Evolutionary conservation across 2,329 filamentous ascomycete genomes (phyloP), one percentile per base, ranked within the genome.

Genomic region (Phyllosticta citribraziliensis): DNA sequence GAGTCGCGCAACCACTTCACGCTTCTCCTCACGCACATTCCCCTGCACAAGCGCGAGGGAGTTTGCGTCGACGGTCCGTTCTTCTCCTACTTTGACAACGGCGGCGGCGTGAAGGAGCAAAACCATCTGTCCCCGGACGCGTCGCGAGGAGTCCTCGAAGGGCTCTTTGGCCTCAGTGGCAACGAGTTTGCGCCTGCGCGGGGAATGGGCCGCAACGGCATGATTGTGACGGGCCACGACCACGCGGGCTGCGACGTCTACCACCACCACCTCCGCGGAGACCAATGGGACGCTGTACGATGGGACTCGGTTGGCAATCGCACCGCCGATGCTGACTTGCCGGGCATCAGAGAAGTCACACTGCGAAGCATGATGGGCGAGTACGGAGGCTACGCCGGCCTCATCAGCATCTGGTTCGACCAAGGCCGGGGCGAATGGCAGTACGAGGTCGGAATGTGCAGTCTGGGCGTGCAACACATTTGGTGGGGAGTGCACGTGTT

Each of bases 311-410:
- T 67, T 14, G 63, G 14, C 4, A 51, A 57, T 33, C 51, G 61
- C 5, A 47, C 55, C 53, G 14, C 61, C 50, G 25, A 64, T 61
- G 63, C 65, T 14, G 70, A 72, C 4, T 66, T 82, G 2, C 84
- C 88, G 0, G 88, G 88, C 0, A 78, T 97, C 5, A 81, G 93
- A 27, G 94, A 99, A 75, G 85, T 97, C 65, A 99, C 94, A 0
- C 88, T 99, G 2, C 86, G 92, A 63, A 96, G 91, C 73, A 97
- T 99, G 91, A 99, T 99, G 94, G 94, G 94, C 61, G 89, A 89
- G 61, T 99, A 88, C 74, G 87, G 85, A n/a, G 94, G 94, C 20
- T 94, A 97, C 71, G 91, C 91, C 0, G 94, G 91, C 0, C 79
- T 99, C 52, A 75, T 99, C 51, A 94, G 88, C 64, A 82, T 89